Evolutionary conservation across 306 rosid genomes (phyloP), one percentile per base, ranked within the genome.

Genomic region (Corylus heterophylla): DNA sequence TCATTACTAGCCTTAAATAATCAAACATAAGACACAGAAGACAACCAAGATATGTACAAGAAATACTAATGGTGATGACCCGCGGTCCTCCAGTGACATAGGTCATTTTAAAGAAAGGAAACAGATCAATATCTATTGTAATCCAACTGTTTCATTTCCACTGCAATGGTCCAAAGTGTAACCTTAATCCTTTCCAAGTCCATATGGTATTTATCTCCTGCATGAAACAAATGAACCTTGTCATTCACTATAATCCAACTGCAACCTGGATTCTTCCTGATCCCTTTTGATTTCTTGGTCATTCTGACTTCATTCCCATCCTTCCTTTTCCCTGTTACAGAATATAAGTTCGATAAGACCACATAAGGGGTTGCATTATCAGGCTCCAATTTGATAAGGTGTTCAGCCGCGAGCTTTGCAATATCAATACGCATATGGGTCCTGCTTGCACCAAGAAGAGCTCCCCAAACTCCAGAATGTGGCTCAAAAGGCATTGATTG

Each of bases 401-500:
- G 82, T 54, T 82, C 84, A 74, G 89, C 88, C 13, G 98, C 98
- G 74, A 92, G 89, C 82, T 88, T 61, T 35, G 98, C 97, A 78
- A 92, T 86, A 82, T 92, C 97, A 37, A 86, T 89, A 74, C 90
- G 83, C 27, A 66, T 63, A 78, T 92, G 90, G 31, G 84, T 85
- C 69, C 80, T 81, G 89, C 98, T 89, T 48, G 96, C 96, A 25
- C 90, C 85, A 54, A 92, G 96, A 85, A 94, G 72, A 76, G 98
- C 92, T 54, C 97, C 97, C 96, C 98, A 94, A 75, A 89, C 87
- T 12, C 97, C 96, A 16, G 92, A 71, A 84, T 92, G 92, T 17
- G 96, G 91, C 71, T 90, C 87, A 73, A 90, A 77, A 0, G 96
- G 89, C 90, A 88, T 89, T 25, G 96, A 92, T 56, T 11, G 44